A percentile compares a stretch with the other conserved stretches of the same genome.
Evolutionary conservation across 2,329 filamentous ascomycete species (phyloP).

Genomic region (Chaetomiaceae sp.): DNA sequence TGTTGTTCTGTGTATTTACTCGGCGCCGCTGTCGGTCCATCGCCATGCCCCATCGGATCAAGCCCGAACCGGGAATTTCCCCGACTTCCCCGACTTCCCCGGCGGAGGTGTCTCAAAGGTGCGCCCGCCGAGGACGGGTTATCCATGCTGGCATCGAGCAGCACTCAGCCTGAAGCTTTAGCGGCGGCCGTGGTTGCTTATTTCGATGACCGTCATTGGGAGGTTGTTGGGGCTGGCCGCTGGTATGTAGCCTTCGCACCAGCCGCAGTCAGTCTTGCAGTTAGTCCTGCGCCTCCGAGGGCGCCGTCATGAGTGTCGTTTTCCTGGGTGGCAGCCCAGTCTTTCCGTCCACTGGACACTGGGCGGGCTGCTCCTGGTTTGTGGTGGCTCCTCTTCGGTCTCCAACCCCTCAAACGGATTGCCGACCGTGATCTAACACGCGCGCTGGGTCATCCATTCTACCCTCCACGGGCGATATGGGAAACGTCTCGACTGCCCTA

Average conservation of each 20-base stretch:
- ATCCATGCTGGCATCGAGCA: no score
- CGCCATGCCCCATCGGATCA: not conserved
- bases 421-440: no score
- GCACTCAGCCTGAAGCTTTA: no score
- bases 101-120: not conserved
- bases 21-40: not conserved
- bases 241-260: constrained; percentile 8
- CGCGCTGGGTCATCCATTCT: not conserved
- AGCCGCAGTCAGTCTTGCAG: constrained; percentile 3
- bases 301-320: not conserved
- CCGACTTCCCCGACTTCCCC: not conserved
- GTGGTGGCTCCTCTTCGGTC: no score
- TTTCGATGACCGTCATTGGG: not conserved
- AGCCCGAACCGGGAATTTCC: not conserved
- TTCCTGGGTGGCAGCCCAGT: not conserved
- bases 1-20: not conserved
- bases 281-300: constrained; percentile 1
- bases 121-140: no score
- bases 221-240: constrained; percentile 1
- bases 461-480: not conserved
- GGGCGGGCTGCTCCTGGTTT: no score
- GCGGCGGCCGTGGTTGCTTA: not conserved
- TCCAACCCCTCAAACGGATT: no score
- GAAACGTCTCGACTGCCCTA: not conserved
- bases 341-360: no score